Conservation (phyloP, 371 early-diverging fungal genomes). For the Mortierella sp. region DNA sequence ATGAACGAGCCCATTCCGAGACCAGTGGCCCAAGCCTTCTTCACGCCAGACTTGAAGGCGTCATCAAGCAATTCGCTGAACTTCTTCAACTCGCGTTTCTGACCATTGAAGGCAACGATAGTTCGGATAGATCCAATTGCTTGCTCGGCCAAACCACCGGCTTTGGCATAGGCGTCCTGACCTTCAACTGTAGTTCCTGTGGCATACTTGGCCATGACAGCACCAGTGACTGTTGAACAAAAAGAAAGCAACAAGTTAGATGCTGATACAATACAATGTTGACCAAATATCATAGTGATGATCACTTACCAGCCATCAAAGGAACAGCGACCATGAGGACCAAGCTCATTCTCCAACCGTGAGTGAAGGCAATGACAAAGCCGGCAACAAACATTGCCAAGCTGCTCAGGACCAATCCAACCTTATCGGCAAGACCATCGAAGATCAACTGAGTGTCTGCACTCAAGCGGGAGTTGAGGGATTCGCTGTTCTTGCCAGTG, state of each 20-base stretch:
- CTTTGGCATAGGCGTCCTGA: constrained; percentile 72
- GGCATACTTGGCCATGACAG: constrained; percentile 74
- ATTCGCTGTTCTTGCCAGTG: constrained; percentile 72
- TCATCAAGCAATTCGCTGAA: constrained; percentile 67
- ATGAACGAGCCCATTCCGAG: constrained; percentile 72
- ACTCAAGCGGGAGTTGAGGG: constrained; percentile 80
- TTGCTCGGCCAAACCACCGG: constrained; percentile 89
- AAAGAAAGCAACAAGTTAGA: neutral
- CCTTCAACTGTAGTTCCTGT: constrained; percentile 59
- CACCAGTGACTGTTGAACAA: constrained; percentile 25
- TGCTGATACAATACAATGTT: neutral
- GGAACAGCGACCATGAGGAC: constrained; percentile 83
- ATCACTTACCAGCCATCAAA: constrained; percentile 57
- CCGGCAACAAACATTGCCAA: constrained; percentile 86
- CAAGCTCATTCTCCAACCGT: constrained; percentile 88
- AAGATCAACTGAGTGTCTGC: constrained; percentile 83
- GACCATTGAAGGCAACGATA: constrained; percentile 85
- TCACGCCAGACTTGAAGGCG: constrained; percentile 67
- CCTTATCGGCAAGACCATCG: constrained; percentile 91
- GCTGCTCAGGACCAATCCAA: constrained; percentile 75
- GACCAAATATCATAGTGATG: neutral
- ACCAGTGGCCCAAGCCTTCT: constrained; percentile 63
- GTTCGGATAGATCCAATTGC: constrained; percentile 89
- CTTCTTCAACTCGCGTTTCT: constrained; percentile 70
- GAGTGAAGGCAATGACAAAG: constrained; percentile 86